Conservation (phyloP, 495 filamentous ascomycete genomes). For the Chaetomium cochliodes region DNA sequence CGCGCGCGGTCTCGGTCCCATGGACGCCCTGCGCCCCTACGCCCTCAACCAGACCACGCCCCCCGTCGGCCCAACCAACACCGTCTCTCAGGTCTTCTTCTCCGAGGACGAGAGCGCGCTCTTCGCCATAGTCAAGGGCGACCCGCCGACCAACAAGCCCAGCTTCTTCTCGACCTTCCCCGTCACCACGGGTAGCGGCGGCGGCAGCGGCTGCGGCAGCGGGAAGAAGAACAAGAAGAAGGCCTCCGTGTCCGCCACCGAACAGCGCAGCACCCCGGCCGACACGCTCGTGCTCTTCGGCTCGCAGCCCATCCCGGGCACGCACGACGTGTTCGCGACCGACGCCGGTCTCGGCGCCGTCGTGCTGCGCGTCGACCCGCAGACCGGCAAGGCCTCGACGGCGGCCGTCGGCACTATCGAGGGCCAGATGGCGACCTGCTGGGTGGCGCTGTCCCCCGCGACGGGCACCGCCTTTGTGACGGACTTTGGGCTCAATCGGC, state of each 20-base stretch:
- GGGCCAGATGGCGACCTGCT: conserved; percentile 57
- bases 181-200: conserved; percentile 15
- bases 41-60: conserved; percentile 53
- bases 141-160: conserved; percentile 47
- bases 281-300: conserved; percentile 60
- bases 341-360: conserved; percentile 57
- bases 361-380: conserved; percentile 34
- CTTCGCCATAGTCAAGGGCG: conserved; percentile 58
- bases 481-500: conserved; percentile 49
- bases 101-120: conserved; percentile 51
- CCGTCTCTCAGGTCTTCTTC: conserved; percentile 57
- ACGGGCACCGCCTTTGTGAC: conserved; percentile 54
- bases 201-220: conserved; percentile 7
- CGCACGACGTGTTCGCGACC: conserved; percentile 48
- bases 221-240: not conserved
- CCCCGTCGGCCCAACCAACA: conserved; percentile 54
- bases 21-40: conserved; percentile 48
- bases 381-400: conserved; percentile 24
- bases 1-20: conserved; percentile 37
- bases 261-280: conserved; percentile 38
- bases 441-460: conserved; percentile 45
- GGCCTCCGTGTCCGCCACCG: conserved; percentile 22
- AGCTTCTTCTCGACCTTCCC: conserved; percentile 51
- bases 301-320: conserved; percentile 43
- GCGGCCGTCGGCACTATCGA: conserved; percentile 36